These are phyloP conservation scores for Picea glauca DNA, from an alignment of 75 land plant genomes.

Conservation along the genomic window DNA sequence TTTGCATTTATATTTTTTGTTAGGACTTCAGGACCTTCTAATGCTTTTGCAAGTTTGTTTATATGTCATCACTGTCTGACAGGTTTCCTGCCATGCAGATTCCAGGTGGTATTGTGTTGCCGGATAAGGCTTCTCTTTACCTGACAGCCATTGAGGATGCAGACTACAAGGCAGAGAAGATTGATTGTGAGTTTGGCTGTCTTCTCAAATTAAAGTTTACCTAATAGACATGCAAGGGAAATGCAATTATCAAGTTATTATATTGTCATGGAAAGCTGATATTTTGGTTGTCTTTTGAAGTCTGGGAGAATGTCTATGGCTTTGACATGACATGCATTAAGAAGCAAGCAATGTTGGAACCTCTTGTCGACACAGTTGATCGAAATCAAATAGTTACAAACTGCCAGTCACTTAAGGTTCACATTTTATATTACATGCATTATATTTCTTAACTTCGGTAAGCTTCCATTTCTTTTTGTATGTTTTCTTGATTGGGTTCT, in stretches of 20 bases:
- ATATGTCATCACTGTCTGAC: not conserved
- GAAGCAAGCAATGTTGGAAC: slow-evolving; percentile 94
- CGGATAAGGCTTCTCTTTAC: slow-evolving; percentile 76
- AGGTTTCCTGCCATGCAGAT: slow-evolving; percentile 15
- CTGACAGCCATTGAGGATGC: slow-evolving; percentile 96
- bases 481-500: not conserved
- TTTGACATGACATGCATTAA: slow-evolving; percentile 98
- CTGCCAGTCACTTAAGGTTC: slow-evolving; percentile 81
- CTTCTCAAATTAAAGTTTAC: slow-evolving; percentile 3
- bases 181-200: slow-evolving; percentile 56
- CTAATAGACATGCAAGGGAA: not conserved
- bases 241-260: not conserved
- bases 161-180: slow-evolving; percentile 94
- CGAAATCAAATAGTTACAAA: slow-evolving; percentile 93
- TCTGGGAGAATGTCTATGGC: slow-evolving; percentile 94
- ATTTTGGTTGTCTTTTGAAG: slow-evolving; percentile 28
- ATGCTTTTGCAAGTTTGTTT: not conserved
- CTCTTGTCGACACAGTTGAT: slow-evolving; percentile 95
- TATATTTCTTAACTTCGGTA: not conserved
- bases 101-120: slow-evolving; percentile 68
- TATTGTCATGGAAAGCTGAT: not conserved
- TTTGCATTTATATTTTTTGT: not conserved
- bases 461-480: not conserved
- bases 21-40: not conserved
- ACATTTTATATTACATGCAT: not conserved